Conservation (phyloP, 75 land plant species). For the Sequoia sempervirens region DNA sequence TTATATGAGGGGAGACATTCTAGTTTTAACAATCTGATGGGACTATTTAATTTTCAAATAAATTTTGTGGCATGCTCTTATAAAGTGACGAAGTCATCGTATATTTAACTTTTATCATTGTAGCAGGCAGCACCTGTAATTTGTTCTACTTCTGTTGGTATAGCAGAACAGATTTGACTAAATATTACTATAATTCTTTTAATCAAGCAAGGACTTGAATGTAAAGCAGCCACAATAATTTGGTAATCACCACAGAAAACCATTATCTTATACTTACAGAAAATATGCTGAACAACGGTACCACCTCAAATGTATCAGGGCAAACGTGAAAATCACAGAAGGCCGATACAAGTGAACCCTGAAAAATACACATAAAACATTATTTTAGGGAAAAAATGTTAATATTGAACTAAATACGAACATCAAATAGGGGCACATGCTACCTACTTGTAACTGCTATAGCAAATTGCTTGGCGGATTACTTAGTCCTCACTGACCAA, state of each 20-base stretch:
- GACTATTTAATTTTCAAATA: background rate
- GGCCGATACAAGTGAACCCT: conserved; percentile 27
- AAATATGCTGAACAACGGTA: conserved; percentile 19
- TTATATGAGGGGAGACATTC: background rate
- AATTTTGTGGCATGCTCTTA: background rate
- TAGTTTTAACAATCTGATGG: background rate
- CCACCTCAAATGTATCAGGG: conserved; percentile 51
- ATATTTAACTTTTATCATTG: background rate
- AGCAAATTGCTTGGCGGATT: conserved; percentile 9
- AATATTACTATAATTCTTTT: background rate
- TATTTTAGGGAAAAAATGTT: background rate
- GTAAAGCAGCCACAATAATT: background rate
- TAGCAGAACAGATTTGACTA: background rate
- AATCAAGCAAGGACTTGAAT: background rate
- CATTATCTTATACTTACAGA: conserved; percentile 31
- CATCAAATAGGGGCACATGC: conserved; percentile 2
- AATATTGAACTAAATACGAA: background rate
- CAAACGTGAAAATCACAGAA: conserved; percentile 39
- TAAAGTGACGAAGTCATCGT: background rate
- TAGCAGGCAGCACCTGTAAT: background rate
- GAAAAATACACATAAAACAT: background rate
- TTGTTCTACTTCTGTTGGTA: background rate
- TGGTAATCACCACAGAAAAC: background rate
- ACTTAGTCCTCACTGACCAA: conserved; percentile 50
- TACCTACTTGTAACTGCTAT: conserved; percentile 15